phyloP scores from a whole-genome alignment of 2,329 filamentous ascomycete species.

The Aspergillus tanneri region DNA sequence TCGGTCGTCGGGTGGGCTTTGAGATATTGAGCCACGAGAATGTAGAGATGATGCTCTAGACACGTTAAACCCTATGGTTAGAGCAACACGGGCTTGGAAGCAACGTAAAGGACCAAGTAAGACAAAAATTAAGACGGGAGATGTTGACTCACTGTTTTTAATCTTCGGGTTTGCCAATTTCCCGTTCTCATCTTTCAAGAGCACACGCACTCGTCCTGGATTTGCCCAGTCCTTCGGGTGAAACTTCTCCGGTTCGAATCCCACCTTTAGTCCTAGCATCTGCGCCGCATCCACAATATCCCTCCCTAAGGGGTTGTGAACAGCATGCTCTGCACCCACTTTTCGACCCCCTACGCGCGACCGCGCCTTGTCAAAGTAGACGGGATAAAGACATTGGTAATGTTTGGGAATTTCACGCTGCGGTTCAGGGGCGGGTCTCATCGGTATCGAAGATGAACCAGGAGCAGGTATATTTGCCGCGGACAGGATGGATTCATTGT shows the following conservation, averaged over 20 bases:
- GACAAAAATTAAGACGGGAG: too few relatives aligned
- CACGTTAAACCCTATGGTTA: background rate
- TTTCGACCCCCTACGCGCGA: conserved; percentile 74
- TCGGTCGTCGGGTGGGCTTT: conserved; percentile 74
- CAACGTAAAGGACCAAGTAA: background rate
- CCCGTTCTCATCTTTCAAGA: conserved; percentile 60
- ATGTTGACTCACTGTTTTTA: conserved; percentile 67
- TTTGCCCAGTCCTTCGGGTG: conserved; percentile 99
- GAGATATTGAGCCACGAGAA: conserved; percentile 74
- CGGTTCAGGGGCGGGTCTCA: conserved; percentile 42
- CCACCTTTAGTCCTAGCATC: conserved; percentile 58
- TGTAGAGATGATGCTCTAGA: conserved; percentile 78
- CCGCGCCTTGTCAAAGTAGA: conserved; percentile 80
- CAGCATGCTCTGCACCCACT: conserved; percentile 69
- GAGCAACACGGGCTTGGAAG: background rate
- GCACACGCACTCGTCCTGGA: conserved; percentile 81
- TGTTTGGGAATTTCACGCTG: conserved; percentile 62
- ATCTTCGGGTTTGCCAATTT: conserved; percentile 52
- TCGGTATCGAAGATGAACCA: conserved; percentile 25
- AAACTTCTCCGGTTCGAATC: conserved; percentile 86
- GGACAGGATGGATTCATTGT: conserved; percentile 44
- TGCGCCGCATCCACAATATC: conserved; percentile 87
- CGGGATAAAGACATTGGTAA: conserved; percentile 87
- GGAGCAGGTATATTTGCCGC: conserved; percentile 35
- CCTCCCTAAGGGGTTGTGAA: conserved; percentile 80